Conservation (phyloP, 768 basidiomycete genomes). For the Suillus alpinus region DNA sequence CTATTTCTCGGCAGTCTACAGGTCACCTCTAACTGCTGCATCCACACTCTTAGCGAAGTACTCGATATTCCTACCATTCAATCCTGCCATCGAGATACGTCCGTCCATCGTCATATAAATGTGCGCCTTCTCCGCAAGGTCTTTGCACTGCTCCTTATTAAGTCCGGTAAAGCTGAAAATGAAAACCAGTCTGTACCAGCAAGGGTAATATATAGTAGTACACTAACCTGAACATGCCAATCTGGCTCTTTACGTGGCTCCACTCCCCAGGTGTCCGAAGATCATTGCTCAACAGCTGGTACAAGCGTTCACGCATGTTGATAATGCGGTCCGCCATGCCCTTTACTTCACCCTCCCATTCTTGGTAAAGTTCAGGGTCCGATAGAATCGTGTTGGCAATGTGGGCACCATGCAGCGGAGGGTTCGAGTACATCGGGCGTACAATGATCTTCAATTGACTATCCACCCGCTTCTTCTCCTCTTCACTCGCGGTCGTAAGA, state of each 20-base stretch:
- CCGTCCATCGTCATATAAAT: slow-evolving; percentile 95
- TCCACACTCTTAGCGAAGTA: slow-evolving; percentile 89
- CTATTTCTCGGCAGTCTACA: slow-evolving; percentile 43
- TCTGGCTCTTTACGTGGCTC: slow-evolving; percentile 93
- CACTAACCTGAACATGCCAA: slow-evolving; percentile 92
- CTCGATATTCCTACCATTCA: slow-evolving; percentile 80
- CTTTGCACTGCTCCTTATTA: slow-evolving; percentile 73
- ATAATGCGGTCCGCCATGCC: slow-evolving; percentile 96
- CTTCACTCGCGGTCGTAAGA: slow-evolving; percentile 62
- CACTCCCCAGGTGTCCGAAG: slow-evolving; percentile 91
- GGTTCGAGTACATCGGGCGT: slow-evolving; percentile 98
- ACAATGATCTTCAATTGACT: slow-evolving; percentile 95
- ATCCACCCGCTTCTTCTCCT: slow-evolving; percentile 84
- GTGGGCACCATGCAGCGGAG: slow-evolving; percentile 85
- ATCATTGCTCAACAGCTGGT: slow-evolving; percentile 70
- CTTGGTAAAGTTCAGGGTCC: slow-evolving; percentile 66
- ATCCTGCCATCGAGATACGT: slow-evolving; percentile 90
- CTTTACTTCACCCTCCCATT: slow-evolving; percentile 93
- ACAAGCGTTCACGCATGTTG: slow-evolving; percentile 84
- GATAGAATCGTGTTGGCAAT: slow-evolving; percentile 84
- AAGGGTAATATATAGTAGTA: neutral
- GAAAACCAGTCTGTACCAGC: slow-evolving; percentile 1
- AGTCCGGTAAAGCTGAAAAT: slow-evolving; percentile 78
- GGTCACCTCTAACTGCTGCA: slow-evolving; percentile 73
- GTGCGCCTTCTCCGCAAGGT: slow-evolving; percentile 83